Base-by-base conservation (phyloP, 208 protist genomes). In the Borovskyia barvae region DNA sequence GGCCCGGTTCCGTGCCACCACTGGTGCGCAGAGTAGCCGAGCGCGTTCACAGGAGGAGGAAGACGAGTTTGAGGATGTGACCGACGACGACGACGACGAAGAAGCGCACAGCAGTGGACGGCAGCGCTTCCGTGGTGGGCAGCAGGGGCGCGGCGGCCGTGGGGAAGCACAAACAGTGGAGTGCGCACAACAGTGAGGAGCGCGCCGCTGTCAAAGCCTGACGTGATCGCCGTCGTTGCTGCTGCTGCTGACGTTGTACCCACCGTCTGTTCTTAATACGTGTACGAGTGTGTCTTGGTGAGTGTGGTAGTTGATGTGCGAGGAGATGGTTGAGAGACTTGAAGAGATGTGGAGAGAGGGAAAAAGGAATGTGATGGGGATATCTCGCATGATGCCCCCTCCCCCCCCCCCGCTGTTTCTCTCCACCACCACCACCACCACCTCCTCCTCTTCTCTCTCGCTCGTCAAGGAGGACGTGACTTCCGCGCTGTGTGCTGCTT, bases 181-280 rank as follows among this genome's bases (percentile, higher is more conserved):
- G 69, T 92, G 85, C 42, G 55, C 65, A 19, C 80, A 87, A 48
- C 80, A 87, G 70, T 92, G 80, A 76, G n/a, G 3, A 30, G 33
- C 33, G 33, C 33, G 8, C 8, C 33, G 33, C 9, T 39, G 33
- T 14, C 33, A 8, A 39, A 8, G 9, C 9, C 33, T 39, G 9
- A 39, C 33, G 33, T 14, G 33, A 39, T 15, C 33, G 33, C 33
- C 33, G 33, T 39, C 33, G 33, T 39, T 14, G 8, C 33, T 39
- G 33, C 33, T 39, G 33, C n/a, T n/a, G n/a, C n/a, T n/a, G n/a
- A n/a, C n/a, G n/a, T n/a, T n/a, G n/a, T n/a, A n/a, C n/a, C n/a
- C n/a, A n/a, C n/a, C n/a, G n/a, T 7, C 11, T 48, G 7, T 53
- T 19, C n/a, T 40, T 3, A 19, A 26, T n/a, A 19, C 3, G 32